A percentile compares a stretch with the other conserved stretches of the same genome.
Evolutionary conservation across 2,329 filamentous ascomycete genomes (phyloP).

Genomic region (Fusarium avenaceum): DNA sequence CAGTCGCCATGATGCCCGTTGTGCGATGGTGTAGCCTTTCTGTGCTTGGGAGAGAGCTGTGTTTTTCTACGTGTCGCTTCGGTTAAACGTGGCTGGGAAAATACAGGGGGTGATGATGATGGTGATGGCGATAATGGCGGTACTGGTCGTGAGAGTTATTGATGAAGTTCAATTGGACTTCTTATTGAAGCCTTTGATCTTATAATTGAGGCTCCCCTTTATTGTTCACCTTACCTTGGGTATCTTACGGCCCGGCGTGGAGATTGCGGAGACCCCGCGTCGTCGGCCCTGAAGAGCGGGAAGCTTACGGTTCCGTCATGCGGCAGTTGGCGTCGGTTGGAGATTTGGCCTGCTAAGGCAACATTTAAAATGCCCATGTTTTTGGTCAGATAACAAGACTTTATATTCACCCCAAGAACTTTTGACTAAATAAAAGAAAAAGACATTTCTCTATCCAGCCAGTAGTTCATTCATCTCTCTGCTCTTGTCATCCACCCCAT

Average conservation of each 20-base stretch:
- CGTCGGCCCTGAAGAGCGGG: conserved; percentile 11
- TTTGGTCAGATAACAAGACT: too few species aligned
- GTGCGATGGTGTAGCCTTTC: background rate
- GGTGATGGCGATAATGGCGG: background rate
- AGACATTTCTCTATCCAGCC: too few species aligned
- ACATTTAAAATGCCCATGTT: too few species aligned
- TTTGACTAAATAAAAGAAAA: too few species aligned
- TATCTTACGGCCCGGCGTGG: conserved; percentile 30
- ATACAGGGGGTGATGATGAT: conserved; percentile 3
- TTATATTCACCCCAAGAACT: too few species aligned
- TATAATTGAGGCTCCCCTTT: conserved; percentile 34
- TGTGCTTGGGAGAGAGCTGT: background rate
- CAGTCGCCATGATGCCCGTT: conserved; percentile 30
- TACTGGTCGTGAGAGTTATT: background rate
- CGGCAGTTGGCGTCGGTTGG: conserved; percentile 42
- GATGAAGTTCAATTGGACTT: background rate
- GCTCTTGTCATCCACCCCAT: background rate
- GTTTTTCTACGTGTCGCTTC: conserved; percentile 8
- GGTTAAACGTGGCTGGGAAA: conserved; percentile 23
- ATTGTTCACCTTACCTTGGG: conserved; percentile 25
- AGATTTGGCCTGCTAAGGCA: conserved; percentile 12
- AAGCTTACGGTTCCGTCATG: conserved; percentile 1
- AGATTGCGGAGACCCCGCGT: conserved; percentile 44
- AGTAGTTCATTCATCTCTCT: background rate
- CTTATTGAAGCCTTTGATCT: conserved; percentile 3